Base-by-base conservation (phyloP, 2,329 filamentous ascomycete species). In the Hymenotorrendiella dingleyae region DNA sequence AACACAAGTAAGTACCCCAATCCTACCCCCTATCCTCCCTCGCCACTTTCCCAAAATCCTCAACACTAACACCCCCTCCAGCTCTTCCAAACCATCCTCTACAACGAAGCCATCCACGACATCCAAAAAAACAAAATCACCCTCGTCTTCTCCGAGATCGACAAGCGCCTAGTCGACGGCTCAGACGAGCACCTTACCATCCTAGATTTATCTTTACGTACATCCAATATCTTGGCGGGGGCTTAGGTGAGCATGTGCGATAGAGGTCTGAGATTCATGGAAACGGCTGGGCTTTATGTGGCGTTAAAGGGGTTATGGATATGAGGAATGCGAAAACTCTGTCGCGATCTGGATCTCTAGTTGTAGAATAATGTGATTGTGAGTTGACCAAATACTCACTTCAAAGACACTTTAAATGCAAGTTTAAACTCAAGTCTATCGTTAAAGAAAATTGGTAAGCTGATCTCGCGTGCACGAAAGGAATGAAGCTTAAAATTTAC, bases 161-260 rank as follows among this genome's bases (percentile, higher is more conserved):
- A 99, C 62, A 97, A 97, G 72, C 77, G 93, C 52, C 67, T 98
- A 35, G 84, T 95, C 5, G 94, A 99, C 64, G 93, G 93, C 7
- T 85, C 90, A 2, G 93, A 98, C 60, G 93, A 98, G 67, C 91
- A 98, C 62, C 70, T 98, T 19, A 88, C 86, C 1, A 84, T 97
- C 46, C 68, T 98, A 23, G 91, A 98, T 63, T 62, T 97, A 52
- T 75, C 84, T 6, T 71, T 97, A 59, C 81, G 86, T 58, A 84
- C 95, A 67, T 86, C 86, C 0, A 78, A 76, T 22, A 80, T 93
- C 45, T 61, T 94, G 61, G 50, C 53, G 38, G 54, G 54, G 20
- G 49, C 52, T 45, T 54, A 27, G 28, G 26, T 22, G 36, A 36
- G 34, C 20, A 6, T 12, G 24, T 36, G 3, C 16, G 35, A 19